phyloP scores from a whole-genome alignment of 257 asterid genomes.

The Plectranthus barbatus region DNA sequence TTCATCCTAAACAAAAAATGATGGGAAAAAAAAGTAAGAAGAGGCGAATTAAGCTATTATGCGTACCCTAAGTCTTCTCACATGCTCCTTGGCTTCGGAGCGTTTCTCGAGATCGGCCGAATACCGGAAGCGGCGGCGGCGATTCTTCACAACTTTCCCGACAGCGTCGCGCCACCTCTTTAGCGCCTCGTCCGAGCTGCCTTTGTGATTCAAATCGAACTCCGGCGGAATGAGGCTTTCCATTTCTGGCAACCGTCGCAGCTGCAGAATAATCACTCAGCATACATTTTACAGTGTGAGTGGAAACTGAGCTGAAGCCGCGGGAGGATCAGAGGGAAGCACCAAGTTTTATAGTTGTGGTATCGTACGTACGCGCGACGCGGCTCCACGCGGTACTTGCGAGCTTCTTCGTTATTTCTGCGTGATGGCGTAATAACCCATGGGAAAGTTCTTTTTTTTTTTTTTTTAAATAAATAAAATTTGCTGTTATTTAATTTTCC shows the following conservation, averaged over 20 bases:
- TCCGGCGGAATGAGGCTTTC: slow-evolving; percentile 33
- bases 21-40: background rate
- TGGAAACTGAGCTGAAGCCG: background rate
- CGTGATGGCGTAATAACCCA: background rate
- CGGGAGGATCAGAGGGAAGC: background rate
- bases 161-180: slow-evolving; percentile 61
- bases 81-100: slow-evolving; percentile 36
- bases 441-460: too few species aligned
- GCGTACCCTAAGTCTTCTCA: slow-evolving; percentile 46
- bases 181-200: slow-evolving; percentile 41
- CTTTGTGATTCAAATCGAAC: slow-evolving; percentile 36
- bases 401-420: background rate
- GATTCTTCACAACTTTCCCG: slow-evolving; percentile 42
- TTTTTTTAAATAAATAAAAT: too few species aligned
- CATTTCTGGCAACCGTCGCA: slow-evolving; percentile 2
- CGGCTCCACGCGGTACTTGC: background rate
- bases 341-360: background rate
- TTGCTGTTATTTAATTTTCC: too few species aligned
- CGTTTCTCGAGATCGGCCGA: slow-evolving; percentile 55
- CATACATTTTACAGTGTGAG: background rate
- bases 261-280: background rate
- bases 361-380: background rate
- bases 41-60: background rate
- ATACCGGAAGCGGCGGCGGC: slow-evolving; percentile 66
- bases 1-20: background rate